Evolutionary conservation across 2,329 filamentous ascomycete species (phyloP).

Genomic region (Microcyclosporella mali): DNA sequence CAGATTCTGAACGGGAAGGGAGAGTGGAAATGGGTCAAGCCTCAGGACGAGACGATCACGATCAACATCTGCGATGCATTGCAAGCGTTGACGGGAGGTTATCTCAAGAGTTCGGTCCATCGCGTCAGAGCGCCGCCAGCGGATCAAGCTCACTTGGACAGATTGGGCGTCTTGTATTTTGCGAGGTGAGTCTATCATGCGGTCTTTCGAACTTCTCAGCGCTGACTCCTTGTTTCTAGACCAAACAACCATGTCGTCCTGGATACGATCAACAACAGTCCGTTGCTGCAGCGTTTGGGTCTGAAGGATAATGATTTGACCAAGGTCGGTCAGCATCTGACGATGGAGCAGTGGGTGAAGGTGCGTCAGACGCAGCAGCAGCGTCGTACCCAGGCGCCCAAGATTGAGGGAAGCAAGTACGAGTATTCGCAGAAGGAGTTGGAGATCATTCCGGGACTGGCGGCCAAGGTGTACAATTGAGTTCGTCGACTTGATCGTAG

Average conservation of each 20-base stretch:
- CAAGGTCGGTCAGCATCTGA: slow-evolving; percentile 34
- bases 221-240: slow-evolving; percentile 6
- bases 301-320: slow-evolving; percentile 29
- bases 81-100: slow-evolving; percentile 35
- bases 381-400: slow-evolving; percentile 33
- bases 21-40: slow-evolving; percentile 37
- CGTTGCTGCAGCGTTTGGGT: slow-evolving; percentile 31
- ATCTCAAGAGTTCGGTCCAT: slow-evolving; percentile 45
- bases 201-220: slow-evolving; percentile 6
- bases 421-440: slow-evolving; percentile 27
- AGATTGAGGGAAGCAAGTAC: slow-evolving; percentile 34
- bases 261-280: slow-evolving; percentile 34
- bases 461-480: slow-evolving; percentile 27
- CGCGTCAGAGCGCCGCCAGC: slow-evolving; percentile 44
- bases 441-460: slow-evolving; percentile 33
- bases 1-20: slow-evolving; percentile 32
- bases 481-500: no score
- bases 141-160: slow-evolving; percentile 45
- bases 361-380: slow-evolving; percentile 33
- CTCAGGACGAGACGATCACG: slow-evolving; percentile 37
- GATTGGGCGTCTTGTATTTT: slow-evolving; percentile 49
- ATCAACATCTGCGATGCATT: slow-evolving; percentile 38
- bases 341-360: slow-evolving; percentile 43
- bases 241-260: slow-evolving; percentile 37
- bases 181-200: slow-evolving; percentile 36